Conservation (phyloP, 495 filamentous ascomycete genomes). For the Neurospora sp. region DNA sequence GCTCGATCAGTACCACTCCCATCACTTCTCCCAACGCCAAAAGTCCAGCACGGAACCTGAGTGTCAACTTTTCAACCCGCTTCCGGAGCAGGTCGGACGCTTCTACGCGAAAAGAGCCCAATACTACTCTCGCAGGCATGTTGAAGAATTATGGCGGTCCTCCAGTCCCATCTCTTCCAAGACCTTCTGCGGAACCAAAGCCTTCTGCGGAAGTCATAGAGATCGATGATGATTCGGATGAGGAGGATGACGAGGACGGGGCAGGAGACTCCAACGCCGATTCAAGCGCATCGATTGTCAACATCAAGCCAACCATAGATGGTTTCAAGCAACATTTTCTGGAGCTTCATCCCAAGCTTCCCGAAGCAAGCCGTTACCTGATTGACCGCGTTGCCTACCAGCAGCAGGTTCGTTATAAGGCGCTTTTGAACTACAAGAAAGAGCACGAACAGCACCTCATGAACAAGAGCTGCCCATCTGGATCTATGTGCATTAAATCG, state of each 20-base stretch:
- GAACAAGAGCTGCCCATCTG: slow-evolving; percentile 47
- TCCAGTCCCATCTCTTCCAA: slow-evolving; percentile 43
- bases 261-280: slow-evolving; percentile 40
- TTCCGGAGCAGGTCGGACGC: slow-evolving; percentile 67
- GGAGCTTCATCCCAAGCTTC: slow-evolving; percentile 53
- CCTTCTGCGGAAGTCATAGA: slow-evolving; percentile 16
- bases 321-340: slow-evolving; percentile 72
- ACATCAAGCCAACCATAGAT: slow-evolving; percentile 60
- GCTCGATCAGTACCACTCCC: slow-evolving; percentile 46
- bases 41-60: slow-evolving; percentile 27
- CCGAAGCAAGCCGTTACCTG: slow-evolving; percentile 43
- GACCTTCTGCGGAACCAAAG: slow-evolving; percentile 27
- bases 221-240: slow-evolving; percentile 26
- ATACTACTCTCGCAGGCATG: slow-evolving; percentile 29
- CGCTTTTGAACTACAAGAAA: slow-evolving; percentile 58
- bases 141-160: slow-evolving; percentile 49
- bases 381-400: slow-evolving; percentile 78
- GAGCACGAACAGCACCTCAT: slow-evolving; percentile 55
- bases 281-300: slow-evolving; percentile 33
- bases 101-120: slow-evolving; percentile 6
- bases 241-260: slow-evolving; percentile 43
- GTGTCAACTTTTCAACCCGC: slow-evolving; percentile 43
- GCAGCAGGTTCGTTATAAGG: slow-evolving; percentile 70
- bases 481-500: slow-evolving; percentile 50
- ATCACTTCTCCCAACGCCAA: slow-evolving; percentile 37